Conservation (phyloP, 345 rosid genomes). For the Citrus reticulata region DNA sequence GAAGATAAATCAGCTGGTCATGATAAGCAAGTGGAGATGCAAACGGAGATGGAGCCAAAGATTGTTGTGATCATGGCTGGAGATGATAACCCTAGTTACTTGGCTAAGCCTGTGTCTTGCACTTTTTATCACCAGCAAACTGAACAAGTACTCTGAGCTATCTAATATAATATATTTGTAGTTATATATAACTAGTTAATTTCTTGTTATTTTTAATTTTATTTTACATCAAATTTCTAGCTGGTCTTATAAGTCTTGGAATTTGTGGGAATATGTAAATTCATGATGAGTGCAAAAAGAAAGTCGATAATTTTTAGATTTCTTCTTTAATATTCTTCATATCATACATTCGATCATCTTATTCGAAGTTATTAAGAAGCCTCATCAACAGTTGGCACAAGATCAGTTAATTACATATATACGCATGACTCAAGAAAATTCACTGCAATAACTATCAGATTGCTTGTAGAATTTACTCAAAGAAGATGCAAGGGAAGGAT, state of each 20-base stretch:
- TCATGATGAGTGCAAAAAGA: neutral
- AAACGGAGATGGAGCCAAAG: slow-evolving; percentile 56
- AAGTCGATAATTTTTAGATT: too few species aligned
- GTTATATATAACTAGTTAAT: too few species aligned
- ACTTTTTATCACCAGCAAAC: neutral
- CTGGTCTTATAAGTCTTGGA: neutral
- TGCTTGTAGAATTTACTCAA: too few species aligned
- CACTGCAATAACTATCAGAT: too few species aligned
- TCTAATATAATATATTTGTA: neutral
- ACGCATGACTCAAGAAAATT: too few species aligned
- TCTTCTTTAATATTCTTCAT: too few species aligned
- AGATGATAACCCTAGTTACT: slow-evolving; percentile 49
- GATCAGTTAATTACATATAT: too few species aligned
- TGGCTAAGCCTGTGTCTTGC: slow-evolving; percentile 40
- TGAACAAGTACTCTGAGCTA: slow-evolving; percentile 11
- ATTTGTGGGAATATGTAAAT: neutral
- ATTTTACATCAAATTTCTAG: neutral
- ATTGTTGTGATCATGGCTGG: slow-evolving; percentile 75
- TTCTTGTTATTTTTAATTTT: neutral
- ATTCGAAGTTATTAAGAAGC: too few species aligned
- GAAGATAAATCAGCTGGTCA: slow-evolving; percentile 12
- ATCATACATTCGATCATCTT: neutral
- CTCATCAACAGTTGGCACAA: too few species aligned
- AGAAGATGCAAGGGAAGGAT: too few species aligned
- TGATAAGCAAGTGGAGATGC: slow-evolving; percentile 12